Percentiles rank a stretch among this genome's conserved stretches.
Conservation (phyloP, 805 yeast species). For the Torulaspora quercuum region DNA sequence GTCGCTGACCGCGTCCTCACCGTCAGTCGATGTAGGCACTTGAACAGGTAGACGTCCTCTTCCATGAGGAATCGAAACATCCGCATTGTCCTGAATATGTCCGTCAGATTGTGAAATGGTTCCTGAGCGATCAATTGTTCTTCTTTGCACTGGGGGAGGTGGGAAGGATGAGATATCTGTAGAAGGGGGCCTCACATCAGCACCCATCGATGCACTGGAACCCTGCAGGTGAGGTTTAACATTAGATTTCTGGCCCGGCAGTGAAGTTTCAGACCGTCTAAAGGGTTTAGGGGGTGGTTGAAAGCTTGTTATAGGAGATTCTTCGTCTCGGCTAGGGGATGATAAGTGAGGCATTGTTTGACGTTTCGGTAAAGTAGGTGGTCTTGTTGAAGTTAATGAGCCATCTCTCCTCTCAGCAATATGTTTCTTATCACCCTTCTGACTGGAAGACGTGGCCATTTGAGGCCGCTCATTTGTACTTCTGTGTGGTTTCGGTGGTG, state of each 20-base stretch:
- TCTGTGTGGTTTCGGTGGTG: constrained; percentile 38
- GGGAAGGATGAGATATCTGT: constrained; percentile 19
- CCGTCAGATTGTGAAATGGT: background rate
- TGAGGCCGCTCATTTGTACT: constrained; percentile 3
- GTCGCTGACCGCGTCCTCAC: background rate
- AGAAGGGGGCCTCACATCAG: background rate
- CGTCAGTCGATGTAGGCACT: background rate
- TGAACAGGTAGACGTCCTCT: constrained; percentile 8
- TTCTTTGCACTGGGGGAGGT: constrained; percentile 29
- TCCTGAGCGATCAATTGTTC: constrained; percentile 1
- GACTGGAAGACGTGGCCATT: too few relatives aligned
- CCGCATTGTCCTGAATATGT: background rate
- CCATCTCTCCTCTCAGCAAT: too few relatives aligned
- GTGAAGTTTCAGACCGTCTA: constrained; percentile 9
- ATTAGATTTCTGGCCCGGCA: background rate
- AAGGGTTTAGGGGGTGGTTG: constrained; percentile 39
- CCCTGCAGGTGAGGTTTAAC: too few relatives aligned
- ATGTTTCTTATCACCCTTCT: too few relatives aligned
- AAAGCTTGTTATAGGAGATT: constrained; percentile 11
- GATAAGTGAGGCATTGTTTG: background rate
- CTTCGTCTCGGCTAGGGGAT: background rate
- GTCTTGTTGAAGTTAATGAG: constrained; percentile 21
- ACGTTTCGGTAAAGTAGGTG: constrained; percentile 10
- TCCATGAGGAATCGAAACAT: constrained; percentile 1
- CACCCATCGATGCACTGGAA: background rate